Percentiles rank a stretch among this genome's conserved stretches.
Conservation (phyloP, 2,329 filamentous ascomycete genomes). For the Aphanoascus verrucosus region DNA sequence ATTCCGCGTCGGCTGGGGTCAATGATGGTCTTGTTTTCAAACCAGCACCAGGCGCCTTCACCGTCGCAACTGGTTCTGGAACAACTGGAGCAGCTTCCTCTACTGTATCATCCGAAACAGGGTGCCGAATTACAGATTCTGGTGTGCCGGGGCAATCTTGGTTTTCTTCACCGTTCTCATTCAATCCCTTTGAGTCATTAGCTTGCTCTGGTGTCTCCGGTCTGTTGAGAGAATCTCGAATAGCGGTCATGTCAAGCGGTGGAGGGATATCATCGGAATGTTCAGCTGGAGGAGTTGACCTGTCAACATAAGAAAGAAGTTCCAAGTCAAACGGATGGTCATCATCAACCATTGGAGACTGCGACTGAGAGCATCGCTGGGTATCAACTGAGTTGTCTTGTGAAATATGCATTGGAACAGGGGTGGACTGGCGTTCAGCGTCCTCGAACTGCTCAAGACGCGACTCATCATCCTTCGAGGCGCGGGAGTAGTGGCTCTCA, state of each 20-base stretch:
- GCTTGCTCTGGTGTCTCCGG: constrained; percentile 44
- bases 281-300: constrained; percentile 28
- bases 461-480: constrained; percentile 25
- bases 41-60: constrained; percentile 75
- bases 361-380: constrained; percentile 36
- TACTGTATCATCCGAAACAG: constrained; percentile 41
- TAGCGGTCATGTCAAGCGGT: constrained; percentile 26
- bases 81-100: constrained; percentile 41
- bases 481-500: constrained; percentile 48
- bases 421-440: constrained; percentile 25
- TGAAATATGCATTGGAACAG: constrained; percentile 14
- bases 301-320: constrained; percentile 46
- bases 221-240: constrained; percentile 32
- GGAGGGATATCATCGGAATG: constrained; percentile 18
- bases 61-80: constrained; percentile 74
- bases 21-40: constrained; percentile 82
- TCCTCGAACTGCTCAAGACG: constrained; percentile 17
- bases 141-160: constrained; percentile 59
- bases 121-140: constrained; percentile 80
- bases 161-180: constrained; percentile 46
- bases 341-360: constrained; percentile 37
- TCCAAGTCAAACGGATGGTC: constrained; percentile 35
- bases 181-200: constrained; percentile 47
- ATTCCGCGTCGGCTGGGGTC: constrained; percentile 69
- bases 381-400: constrained; percentile 20